A percentile compares a stretch with the other conserved stretches of the same genome.
These are phyloP conservation scores for Ganoderma leucocontextum DNA, from an alignment of 1,284 basidiomycete species.

Conservation along the genomic window DNA sequence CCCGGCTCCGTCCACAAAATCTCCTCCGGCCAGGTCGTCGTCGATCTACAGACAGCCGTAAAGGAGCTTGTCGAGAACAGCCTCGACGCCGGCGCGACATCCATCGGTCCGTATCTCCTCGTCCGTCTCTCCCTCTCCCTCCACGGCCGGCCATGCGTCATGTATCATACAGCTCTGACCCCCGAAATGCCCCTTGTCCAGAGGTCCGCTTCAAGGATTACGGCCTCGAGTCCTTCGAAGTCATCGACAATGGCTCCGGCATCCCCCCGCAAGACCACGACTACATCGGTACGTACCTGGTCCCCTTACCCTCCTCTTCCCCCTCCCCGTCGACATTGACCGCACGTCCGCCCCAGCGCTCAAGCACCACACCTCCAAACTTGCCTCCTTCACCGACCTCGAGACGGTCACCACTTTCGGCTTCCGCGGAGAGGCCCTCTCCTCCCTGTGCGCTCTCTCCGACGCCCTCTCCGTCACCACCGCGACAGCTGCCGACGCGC, in stretches of 20 bases:
- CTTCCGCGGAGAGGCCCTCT: slow-evolving; percentile 95
- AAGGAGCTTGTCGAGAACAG: slow-evolving; percentile 99
- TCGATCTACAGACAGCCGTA: slow-evolving; percentile 92
- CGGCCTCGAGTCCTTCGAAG: slow-evolving; percentile 88
- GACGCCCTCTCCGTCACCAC: slow-evolving; percentile 79
- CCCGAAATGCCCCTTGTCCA: slow-evolving; percentile 41
- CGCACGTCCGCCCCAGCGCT: slow-evolving; percentile 43
- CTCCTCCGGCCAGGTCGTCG: slow-evolving; percentile 94
- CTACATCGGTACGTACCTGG: slow-evolving; percentile 67
- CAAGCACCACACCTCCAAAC: slow-evolving; percentile 96
- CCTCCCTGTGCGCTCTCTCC: slow-evolving; percentile 89
- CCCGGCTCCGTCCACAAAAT: slow-evolving; percentile 82
- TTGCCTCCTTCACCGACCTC: slow-evolving; percentile 82
- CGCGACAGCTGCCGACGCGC: slow-evolving; percentile 72
- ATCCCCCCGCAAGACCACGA: slow-evolving; percentile 83
- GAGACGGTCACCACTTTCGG: slow-evolving; percentile 87
- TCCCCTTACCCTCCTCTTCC: background rate
- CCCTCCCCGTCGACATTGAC: background rate
- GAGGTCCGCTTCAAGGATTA: slow-evolving; percentile 93
- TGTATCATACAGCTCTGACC: background rate
- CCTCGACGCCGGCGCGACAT: slow-evolving; percentile 28
- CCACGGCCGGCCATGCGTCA: background rate
- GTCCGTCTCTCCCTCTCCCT: background rate
- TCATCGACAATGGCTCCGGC: slow-evolving; percentile 93
- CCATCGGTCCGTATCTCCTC: slow-evolving; percentile 10